phyloP scores from a whole-genome alignment of 441 rosid genomes.

The Capsella rubella region DNA sequence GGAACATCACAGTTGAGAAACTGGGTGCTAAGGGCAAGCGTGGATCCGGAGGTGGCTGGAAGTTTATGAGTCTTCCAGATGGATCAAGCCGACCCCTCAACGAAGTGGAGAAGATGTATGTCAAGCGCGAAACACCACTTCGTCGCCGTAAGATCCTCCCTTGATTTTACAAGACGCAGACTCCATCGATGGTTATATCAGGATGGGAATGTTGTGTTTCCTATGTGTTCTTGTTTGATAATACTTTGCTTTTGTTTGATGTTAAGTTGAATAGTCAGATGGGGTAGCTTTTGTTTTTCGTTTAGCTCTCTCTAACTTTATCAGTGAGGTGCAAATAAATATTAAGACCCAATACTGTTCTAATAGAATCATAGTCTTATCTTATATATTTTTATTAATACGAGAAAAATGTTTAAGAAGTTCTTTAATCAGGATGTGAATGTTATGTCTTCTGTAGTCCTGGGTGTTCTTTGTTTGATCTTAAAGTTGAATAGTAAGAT shows the following conservation, averaged over 20 bases:
- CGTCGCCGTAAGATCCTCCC: conserved; percentile 78
- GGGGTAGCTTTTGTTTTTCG: conserved; percentile 29
- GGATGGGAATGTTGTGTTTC: conserved; percentile 16
- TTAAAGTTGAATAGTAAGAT: conserved; percentile 36
- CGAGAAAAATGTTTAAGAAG: background rate
- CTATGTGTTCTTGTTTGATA: conserved; percentile 25
- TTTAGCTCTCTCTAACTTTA: conserved; percentile 30
- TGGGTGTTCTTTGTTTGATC: conserved; percentile 10
- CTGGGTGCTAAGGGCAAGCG: conserved; percentile 76
- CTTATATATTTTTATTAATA: background rate
- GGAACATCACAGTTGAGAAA: conserved; percentile 88
- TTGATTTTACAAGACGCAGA: conserved; percentile 43
- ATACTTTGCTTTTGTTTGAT: conserved; percentile 27
- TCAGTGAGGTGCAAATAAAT: conserved; percentile 37
- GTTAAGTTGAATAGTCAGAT: conserved; percentile 38
- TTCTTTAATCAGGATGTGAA: conserved; percentile 13
- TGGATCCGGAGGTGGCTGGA: conserved; percentile 93
- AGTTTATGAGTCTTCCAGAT: conserved; percentile 84
- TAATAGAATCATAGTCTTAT: background rate
- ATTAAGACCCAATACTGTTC: conserved; percentile 5
- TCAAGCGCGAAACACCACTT: conserved; percentile 81
- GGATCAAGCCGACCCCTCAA: conserved; percentile 84
- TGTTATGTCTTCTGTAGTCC: conserved; percentile 2
- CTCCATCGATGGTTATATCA: conserved; percentile 19
- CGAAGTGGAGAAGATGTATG: conserved; percentile 81